These are phyloP conservation scores for Trypanosoma avium DNA, from an alignment of 208 protist genomes.

Conservation along the genomic window DNA sequence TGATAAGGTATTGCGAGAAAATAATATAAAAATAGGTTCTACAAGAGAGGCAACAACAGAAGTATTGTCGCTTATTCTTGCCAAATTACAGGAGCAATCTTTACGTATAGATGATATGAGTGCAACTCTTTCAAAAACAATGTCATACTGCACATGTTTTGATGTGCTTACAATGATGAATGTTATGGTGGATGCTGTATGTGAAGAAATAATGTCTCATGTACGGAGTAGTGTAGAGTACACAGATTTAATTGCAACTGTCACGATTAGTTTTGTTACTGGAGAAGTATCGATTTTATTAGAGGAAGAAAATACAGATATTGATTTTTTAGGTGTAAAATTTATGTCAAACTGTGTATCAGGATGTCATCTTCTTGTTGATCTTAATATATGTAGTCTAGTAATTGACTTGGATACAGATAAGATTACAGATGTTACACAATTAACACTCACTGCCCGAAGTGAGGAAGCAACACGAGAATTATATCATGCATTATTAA, in stretches of 20 bases:
- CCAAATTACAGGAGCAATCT: slow-evolving; percentile 17
- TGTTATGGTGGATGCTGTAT: slow-evolving; percentile 11
- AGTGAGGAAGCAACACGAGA: slow-evolving; percentile 17
- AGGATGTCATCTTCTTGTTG: slow-evolving; percentile 15
- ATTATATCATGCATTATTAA: slow-evolving; percentile 13
- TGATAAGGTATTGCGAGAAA: too few species aligned
- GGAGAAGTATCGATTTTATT: slow-evolving; percentile 20
- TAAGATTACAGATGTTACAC: slow-evolving; percentile 29
- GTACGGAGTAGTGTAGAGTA: slow-evolving; percentile 23
- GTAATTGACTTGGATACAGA: slow-evolving; percentile 21
- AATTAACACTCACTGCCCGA: slow-evolving; percentile 7
- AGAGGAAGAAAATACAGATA: slow-evolving; percentile 6
- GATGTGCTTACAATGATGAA: slow-evolving; percentile 25
- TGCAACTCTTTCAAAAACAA: not conserved
- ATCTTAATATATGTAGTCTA: not conserved
- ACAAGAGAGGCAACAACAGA: not conserved
- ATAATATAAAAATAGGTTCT: too few species aligned
- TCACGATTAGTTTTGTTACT: slow-evolving; percentile 17
- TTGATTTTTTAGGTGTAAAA: slow-evolving; percentile 16
- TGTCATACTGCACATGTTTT: slow-evolving; percentile 16
- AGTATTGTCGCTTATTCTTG: slow-evolving; percentile 13
- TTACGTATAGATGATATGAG: slow-evolving; percentile 11
- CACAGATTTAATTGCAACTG: slow-evolving; percentile 11
- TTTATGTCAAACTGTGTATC: slow-evolving; percentile 10
- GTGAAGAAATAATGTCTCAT: slow-evolving; percentile 9